phyloP scores from a whole-genome alignment of 495 filamentous ascomycete species.

The Diplogelasinospora grovesii region DNA sequence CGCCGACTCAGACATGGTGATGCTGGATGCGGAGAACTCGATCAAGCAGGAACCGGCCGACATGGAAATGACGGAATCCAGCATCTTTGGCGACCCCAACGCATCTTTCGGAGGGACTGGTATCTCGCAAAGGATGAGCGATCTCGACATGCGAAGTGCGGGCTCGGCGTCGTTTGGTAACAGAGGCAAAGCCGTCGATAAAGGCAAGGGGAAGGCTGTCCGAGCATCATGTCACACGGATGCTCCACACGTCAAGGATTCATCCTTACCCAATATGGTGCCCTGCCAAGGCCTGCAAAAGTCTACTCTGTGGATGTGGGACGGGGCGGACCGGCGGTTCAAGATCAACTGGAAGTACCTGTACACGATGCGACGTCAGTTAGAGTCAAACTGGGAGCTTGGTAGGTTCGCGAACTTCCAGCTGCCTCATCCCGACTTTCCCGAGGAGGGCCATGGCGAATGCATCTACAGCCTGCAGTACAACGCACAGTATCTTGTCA shows the following conservation, averaged over 20 bases:
- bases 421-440: constrained; percentile 74
- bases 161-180: constrained; percentile 3
- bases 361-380: constrained; percentile 75
- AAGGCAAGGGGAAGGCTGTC: constrained; percentile 26
- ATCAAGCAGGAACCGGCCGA: constrained; percentile 22
- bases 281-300: constrained; percentile 22
- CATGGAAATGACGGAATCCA: constrained; percentile 21
- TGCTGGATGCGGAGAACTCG: constrained; percentile 30
- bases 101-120: constrained; percentile 1
- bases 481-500: constrained; percentile 77
- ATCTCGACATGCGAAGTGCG: constrained; percentile 14
- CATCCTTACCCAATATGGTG: constrained; percentile 4
- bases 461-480: constrained; percentile 96
- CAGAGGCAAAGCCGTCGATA: constrained; percentile 15
- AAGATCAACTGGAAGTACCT: constrained; percentile 77
- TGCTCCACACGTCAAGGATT: constrained; percentile 1
- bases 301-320: constrained; percentile 37
- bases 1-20: constrained; percentile 42
- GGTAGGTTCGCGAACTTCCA: constrained; percentile 81
- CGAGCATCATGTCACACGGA: neutral
- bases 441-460: constrained; percentile 78
- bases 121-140: constrained; percentile 10
- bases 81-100: constrained; percentile 30
- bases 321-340: constrained; percentile 35
- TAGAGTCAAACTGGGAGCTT: constrained; percentile 88